Evolutionary conservation across 306 rosid species (phyloP), one percentile per base, ranked within the genome.

Genomic region (Pachyrhizus erosus): DNA sequence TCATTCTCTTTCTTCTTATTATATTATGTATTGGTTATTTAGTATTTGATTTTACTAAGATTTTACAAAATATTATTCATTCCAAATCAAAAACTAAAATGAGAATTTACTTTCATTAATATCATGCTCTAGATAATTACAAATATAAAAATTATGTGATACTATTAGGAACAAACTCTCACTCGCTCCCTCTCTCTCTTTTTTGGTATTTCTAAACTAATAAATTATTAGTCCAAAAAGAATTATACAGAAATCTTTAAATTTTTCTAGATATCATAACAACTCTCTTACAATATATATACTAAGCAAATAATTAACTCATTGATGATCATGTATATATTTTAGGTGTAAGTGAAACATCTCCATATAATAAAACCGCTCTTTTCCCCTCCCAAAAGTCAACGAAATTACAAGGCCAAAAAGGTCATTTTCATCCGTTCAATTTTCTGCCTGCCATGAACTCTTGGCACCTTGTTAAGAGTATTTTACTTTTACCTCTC

Each of bases 381-480:
- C 10, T 8, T 40, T 7, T 12, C 17, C 0, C 2, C 17, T 10
- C 49, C 49, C 4, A 2, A 2, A 43, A 43, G 49, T 12, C 46
- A 42, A 42, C 46, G 46, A 42, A 52, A 62, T 29, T 62, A 5
- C 9, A 7, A 4, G n/a, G 31, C 17, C 4, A 9, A 46, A 46
- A 8, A 26, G 37, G 45, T 27, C 62, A 72, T 72, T 72, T 45
- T 24, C 6, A n/a, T 4, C 34, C 0, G 9, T 71, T 45, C 20
- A 71, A n/a, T n/a, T n/a, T 14, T 45, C 45, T 70, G 14, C 45
- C 61, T 10, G 20, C 5, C 77, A 29, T 31, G 62, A 72, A 27
- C 77, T 68, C 77, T 49, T 48, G 64, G 29, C 73, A 34, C n/a
- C 49, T 18, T 67, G 27, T 34, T 67, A 67, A 67, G 73, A 34